Base-by-base conservation (phyloP, 352 stramenopile species). In the Phytophthora citrophthora region DNA sequence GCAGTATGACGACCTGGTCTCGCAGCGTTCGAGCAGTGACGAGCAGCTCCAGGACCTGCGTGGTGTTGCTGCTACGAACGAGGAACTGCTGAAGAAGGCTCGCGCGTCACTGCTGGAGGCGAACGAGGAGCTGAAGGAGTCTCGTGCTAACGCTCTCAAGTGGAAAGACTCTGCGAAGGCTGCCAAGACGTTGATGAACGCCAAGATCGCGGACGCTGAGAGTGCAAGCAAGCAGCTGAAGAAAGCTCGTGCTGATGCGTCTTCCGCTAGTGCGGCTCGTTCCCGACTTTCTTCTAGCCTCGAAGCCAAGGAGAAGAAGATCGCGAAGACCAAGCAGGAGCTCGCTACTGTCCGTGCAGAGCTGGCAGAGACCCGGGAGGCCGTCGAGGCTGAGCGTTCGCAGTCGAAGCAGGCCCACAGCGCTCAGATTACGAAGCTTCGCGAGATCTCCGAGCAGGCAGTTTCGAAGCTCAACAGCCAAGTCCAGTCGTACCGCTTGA, bases 101-200 rank as follows among this genome's bases (percentile, higher is more conserved):
- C 81, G 85, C 38, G 67, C 74, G 16, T 83, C 85, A 9, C 68
- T 93, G 40, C 63, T 91, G 16, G 79, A 86, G 46, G 75, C 77
- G 9, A 93, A 91, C 56, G 81, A 90, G 43, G 85, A 93, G 69
- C 77, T 93, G 5, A 91, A 93, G 68, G 75, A 86, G n/a, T 70
- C 81, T 11, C 82, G 74, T n/a, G 76, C 76, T 4, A 79, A 84
- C 59, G 68, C 74, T 7, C 54, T 84, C 27, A 93, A 93, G 67
- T 91, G 83, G 82, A 93, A 93, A 61, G 77, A 74, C 60, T 88
- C 81, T 18, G 72, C 81, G 1, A 77, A 91, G 58, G 70, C 64
- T 9, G 83, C 85, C 11, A 91, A 88, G 55, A 74, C 64, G 8
- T 55, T 86, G 24, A 70, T 89, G 58, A 83, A 76, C 13, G 85